Evolutionary conservation across 331 rosid genomes (phyloP).

Genomic region (Rosa hybrid): DNA sequence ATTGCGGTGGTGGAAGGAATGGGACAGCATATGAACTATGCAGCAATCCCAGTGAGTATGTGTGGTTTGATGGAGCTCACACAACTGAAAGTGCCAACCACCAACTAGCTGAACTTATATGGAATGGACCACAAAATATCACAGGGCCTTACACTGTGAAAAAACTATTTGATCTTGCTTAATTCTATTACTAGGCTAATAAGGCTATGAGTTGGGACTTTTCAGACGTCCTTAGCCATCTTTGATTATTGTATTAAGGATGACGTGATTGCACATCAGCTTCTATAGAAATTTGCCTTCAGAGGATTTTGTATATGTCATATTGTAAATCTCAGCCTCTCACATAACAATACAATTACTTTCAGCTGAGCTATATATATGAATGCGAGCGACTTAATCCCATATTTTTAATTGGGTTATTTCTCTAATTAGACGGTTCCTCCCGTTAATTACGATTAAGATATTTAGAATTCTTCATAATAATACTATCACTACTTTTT

Average conservation of each 20-base stretch:
- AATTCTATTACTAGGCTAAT: neutral
- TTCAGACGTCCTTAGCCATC: neutral
- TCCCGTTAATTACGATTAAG: too few relatives aligned
- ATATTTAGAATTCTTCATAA: too few relatives aligned
- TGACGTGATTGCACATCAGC: neutral
- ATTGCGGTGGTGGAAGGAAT: conserved; percentile 8
- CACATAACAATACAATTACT: neutral
- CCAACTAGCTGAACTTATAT: conserved; percentile 36
- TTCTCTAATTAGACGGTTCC: too few relatives aligned
- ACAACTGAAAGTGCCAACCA: conserved; percentile 31
- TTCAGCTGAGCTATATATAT: neutral
- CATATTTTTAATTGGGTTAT: too few relatives aligned
- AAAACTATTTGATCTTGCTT: conserved; percentile 24
- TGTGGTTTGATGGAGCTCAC: conserved; percentile 54
- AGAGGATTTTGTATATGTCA: neutral
- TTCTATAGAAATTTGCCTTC: neutral
- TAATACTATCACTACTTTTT: too few relatives aligned
- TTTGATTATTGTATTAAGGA: neutral
- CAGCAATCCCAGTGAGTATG: conserved; percentile 37
- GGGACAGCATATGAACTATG: conserved; percentile 38
- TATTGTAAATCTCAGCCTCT: neutral
- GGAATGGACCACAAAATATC: conserved; percentile 44
- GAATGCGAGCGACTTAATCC: too few relatives aligned
- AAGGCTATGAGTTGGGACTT: neutral
- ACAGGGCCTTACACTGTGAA: conserved; percentile 34